Percentiles rank a stretch among this genome's conserved stretches.
Conservation (phyloP, 768 basidiomycete species). For the Panaeolus cyanescens region DNA sequence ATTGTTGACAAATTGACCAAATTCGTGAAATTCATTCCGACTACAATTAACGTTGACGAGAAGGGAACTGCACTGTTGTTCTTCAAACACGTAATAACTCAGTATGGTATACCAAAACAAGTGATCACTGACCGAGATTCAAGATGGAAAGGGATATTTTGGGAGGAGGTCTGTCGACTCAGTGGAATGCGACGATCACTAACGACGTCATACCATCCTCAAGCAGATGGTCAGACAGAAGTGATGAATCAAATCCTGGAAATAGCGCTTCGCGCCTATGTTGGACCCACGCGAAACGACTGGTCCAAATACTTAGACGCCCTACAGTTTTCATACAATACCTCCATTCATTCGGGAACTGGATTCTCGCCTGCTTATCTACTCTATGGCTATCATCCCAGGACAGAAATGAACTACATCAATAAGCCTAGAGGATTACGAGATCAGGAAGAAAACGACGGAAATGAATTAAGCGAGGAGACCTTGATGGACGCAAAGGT, state of each 20-base stretch:
- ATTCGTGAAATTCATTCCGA: slow-evolving; percentile 39
- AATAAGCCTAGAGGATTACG: too few relatives aligned
- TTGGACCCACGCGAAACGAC: slow-evolving; percentile 20
- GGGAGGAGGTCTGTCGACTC: slow-evolving; percentile 24
- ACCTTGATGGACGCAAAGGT: too few relatives aligned
- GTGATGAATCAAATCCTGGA: slow-evolving; percentile 32
- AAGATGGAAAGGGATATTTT: slow-evolving; percentile 26
- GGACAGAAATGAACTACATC: neutral
- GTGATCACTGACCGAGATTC: slow-evolving; percentile 30
- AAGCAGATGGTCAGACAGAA: slow-evolving; percentile 40
- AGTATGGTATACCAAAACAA: slow-evolving; percentile 26
- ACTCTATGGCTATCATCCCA: neutral
- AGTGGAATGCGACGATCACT: slow-evolving; percentile 25
- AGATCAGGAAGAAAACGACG: too few relatives aligned
- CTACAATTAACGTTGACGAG: slow-evolving; percentile 21
- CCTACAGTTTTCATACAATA: slow-evolving; percentile 32
- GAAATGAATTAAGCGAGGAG: too few relatives aligned
- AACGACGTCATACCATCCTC: slow-evolving; percentile 29
- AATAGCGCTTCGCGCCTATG: slow-evolving; percentile 28
- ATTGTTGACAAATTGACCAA: slow-evolving; percentile 41
- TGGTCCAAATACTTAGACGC: slow-evolving; percentile 25
- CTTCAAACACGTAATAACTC: slow-evolving; percentile 24
- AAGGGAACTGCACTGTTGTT: slow-evolving; percentile 29
- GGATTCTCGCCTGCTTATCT: slow-evolving; percentile 11
- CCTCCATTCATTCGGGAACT: slow-evolving; percentile 26